phyloP scores from a whole-genome alignment of 2,329 filamentous ascomycete species.

The Microthyrium microscopicum region DNA sequence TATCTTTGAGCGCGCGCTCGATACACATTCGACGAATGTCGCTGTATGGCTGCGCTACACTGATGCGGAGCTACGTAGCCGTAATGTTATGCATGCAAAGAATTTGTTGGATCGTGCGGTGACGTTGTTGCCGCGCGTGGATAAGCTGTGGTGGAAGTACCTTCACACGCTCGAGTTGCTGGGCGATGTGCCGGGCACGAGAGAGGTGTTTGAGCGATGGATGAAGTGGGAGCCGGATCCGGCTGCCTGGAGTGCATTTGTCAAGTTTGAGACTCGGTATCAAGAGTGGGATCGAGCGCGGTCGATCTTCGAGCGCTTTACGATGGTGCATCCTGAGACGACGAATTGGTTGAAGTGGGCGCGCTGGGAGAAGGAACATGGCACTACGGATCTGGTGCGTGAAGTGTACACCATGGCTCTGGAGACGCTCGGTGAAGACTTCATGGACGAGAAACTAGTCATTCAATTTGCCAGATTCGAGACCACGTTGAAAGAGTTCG shows the following conservation, averaged over 20 bases:
- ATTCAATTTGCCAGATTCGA: slow-evolving; percentile 93
- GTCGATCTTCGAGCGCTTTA: slow-evolving; percentile 78
- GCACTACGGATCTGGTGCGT: slow-evolving; percentile 77
- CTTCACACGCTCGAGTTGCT: slow-evolving; percentile 98
- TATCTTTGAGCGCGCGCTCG: slow-evolving; percentile 86
- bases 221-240: slow-evolving; percentile 97
- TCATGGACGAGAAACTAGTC: slow-evolving; percentile 91
- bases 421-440: slow-evolving; percentile 80
- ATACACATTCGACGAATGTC: slow-evolving; percentile 76
- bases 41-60: slow-evolving; percentile 85
- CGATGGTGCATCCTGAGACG: slow-evolving; percentile 81
- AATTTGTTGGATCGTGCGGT: slow-evolving; percentile 93
- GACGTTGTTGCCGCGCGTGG: slow-evolving; percentile 72
- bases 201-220: slow-evolving; percentile 94
- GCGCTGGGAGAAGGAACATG: slow-evolving; percentile 89
- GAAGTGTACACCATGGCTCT: slow-evolving; percentile 83
- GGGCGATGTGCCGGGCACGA: slow-evolving; percentile 78
- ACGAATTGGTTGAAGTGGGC: slow-evolving; percentile 99
- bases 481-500: slow-evolving; percentile 71
- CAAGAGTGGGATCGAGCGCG: slow-evolving; percentile 82
- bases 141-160: slow-evolving; percentile 99
- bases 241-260: slow-evolving; percentile 87
- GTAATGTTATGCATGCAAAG: slow-evolving; percentile 92
- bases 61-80: slow-evolving; percentile 86
- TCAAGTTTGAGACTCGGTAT: slow-evolving; percentile 93